These are phyloP conservation scores for Boletus insuetus DNA, from an alignment of 768 basidiomycete genomes.

Conservation along the genomic window DNA sequence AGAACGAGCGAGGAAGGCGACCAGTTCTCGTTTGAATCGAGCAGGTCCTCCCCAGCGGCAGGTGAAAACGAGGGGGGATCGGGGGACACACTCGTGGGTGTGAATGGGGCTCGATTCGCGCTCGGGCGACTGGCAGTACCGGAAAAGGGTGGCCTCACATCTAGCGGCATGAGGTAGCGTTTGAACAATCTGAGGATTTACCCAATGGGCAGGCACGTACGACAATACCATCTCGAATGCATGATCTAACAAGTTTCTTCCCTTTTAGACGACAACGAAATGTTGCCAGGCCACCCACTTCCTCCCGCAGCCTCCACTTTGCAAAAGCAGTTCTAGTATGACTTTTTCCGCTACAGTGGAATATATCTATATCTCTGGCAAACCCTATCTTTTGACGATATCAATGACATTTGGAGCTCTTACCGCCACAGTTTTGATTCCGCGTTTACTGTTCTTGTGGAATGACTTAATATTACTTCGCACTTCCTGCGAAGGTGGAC, in stretches of 20 bases:
- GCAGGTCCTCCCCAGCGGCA: slow-evolving; percentile 1
- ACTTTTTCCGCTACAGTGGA: background rate
- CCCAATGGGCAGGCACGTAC: slow-evolving; percentile 12
- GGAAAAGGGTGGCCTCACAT: slow-evolving; percentile 4
- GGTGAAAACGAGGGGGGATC: slow-evolving; percentile 10
- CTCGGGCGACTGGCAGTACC: slow-evolving; percentile 6
- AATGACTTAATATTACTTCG: too few species aligned
- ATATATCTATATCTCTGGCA: slow-evolving; percentile 10
- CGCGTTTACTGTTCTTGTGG: background rate
- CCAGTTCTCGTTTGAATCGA: slow-evolving; percentile 12
- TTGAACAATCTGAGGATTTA: background rate
- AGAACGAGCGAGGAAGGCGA: slow-evolving; percentile 8
- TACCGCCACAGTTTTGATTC: background rate
- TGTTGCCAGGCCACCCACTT: background rate
- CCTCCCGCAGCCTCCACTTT: background rate
- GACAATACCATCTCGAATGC: background rate
- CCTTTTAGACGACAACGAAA: slow-evolving; percentile 11
- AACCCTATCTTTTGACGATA: slow-evolving; percentile 5
- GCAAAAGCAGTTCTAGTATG: background rate
- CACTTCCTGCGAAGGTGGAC: background rate
- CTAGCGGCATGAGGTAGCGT: slow-evolving; percentile 14
- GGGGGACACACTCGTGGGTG: background rate
- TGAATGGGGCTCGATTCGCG: background rate
- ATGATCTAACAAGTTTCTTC: slow-evolving; percentile 1
- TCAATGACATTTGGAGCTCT: slow-evolving; percentile 6